A percentile compares a stretch with the other conserved stretches of the same genome.
Evolutionary conservation across 176 grass and related monocot species (phyloP).

Genomic region (Zoysia japonica): DNA sequence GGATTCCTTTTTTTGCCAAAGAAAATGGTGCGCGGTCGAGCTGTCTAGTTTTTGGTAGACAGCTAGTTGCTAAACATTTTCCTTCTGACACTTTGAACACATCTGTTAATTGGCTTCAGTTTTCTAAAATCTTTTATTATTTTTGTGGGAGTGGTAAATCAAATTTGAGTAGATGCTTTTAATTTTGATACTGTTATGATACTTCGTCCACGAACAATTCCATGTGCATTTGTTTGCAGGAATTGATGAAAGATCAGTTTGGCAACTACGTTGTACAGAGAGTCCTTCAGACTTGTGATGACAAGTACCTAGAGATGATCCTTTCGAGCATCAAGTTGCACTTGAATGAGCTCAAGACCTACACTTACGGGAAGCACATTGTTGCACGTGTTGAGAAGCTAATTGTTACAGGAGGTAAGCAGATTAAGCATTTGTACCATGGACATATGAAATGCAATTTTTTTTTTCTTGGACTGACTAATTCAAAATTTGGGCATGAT

Average conservation of each 20-base stretch:
- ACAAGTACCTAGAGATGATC: constrained; percentile 76
- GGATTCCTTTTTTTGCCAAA: neutral
- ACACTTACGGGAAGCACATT: constrained; percentile 96
- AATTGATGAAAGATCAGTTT: constrained; percentile 98
- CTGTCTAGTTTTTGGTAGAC: neutral
- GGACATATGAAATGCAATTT: neutral
- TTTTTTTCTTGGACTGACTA: neutral
- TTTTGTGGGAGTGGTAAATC: neutral
- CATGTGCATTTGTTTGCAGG: constrained; percentile 39
- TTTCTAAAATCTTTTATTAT: neutral
- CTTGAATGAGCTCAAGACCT: constrained; percentile 86
- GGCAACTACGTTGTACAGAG: constrained; percentile 96
- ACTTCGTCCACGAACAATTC: neutral
- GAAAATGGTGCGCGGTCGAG: neutral
- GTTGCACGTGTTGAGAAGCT: constrained; percentile 93
- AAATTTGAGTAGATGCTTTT: neutral
- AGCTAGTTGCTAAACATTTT: neutral
- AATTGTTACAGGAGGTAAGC: constrained; percentile 81
- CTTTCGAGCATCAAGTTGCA: constrained; percentile 86
- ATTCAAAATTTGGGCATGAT: neutral
- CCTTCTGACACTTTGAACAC: neutral
- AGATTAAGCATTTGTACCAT: neutral
- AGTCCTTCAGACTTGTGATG: constrained; percentile 93
- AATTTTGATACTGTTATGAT: neutral
- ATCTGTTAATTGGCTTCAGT: constrained; percentile 3